These are phyloP conservation scores for Aspergillus avenaceus DNA, from an alignment of 495 filamentous ascomycete genomes.

Conservation along the genomic window DNA sequence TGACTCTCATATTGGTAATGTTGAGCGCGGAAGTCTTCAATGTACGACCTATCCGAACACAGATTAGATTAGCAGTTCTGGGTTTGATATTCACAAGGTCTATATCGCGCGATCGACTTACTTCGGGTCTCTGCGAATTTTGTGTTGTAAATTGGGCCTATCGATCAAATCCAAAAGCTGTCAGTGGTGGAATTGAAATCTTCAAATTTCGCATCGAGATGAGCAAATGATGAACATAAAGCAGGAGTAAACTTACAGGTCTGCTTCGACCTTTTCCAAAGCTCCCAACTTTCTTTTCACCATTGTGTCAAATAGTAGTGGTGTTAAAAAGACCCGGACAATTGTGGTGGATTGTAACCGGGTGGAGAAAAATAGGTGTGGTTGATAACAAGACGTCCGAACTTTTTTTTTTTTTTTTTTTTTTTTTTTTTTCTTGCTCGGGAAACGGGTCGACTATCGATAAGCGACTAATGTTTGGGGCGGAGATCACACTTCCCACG, in stretches of 20 bases:
- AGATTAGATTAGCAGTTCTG: constrained; percentile 4
- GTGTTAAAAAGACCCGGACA: constrained; percentile 1
- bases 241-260: constrained; percentile 52
- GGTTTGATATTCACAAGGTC: neutral
- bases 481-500: no score
- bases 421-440: constrained; percentile 34
- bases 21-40: constrained; percentile 80
- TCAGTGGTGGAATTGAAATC: constrained; percentile 24
- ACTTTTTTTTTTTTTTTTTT: constrained; percentile 47
- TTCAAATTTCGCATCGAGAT: constrained; percentile 8
- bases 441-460: constrained; percentile 32
- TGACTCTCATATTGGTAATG: constrained; percentile 90
- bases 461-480: constrained; percentile 26
- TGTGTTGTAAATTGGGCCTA: constrained; percentile 82
- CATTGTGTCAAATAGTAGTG: constrained; percentile 47
- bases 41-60: constrained; percentile 58
- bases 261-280: constrained; percentile 91
- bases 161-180: constrained; percentile 10
- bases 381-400: constrained; percentile 21
- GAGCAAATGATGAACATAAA: constrained; percentile 14
- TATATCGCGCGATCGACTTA: constrained; percentile 33
- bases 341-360: constrained; percentile 4
- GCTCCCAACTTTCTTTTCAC: constrained; percentile 84
- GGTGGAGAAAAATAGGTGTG: constrained; percentile 14
- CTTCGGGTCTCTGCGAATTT: constrained; percentile 79